Percentiles rank a stretch among this genome's conserved stretches.
Evolutionary conservation across 2,329 filamentous ascomycete species (phyloP).

Genomic region (Sporothrix luriei): DNA sequence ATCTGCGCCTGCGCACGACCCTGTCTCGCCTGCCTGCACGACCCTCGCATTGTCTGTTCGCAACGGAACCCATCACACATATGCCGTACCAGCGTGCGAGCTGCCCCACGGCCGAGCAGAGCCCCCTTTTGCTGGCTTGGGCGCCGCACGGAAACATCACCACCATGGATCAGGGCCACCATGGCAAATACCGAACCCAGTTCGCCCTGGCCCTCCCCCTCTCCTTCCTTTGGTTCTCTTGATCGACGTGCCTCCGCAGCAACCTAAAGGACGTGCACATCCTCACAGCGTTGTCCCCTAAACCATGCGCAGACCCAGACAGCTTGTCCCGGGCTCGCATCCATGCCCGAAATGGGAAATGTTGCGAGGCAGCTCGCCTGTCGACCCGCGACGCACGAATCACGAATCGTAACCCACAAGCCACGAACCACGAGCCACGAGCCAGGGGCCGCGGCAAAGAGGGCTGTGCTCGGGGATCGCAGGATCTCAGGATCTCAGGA

Average conservation of each 20-base stretch:
- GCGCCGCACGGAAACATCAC: neutral
- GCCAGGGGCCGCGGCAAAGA: neutral
- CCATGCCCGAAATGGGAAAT: neutral
- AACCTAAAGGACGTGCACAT: neutral
- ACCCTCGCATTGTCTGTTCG: too few species aligned
- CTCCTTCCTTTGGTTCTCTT: neutral
- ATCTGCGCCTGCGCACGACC: too few species aligned
- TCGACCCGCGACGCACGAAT: neutral
- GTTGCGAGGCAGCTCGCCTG: neutral
- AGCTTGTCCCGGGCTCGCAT: neutral
- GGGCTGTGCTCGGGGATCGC: conserved; percentile 5
- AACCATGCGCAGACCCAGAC: neutral
- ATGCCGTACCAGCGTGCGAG: too few species aligned
- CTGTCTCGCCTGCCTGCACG: too few species aligned
- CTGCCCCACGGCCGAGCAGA: neutral
- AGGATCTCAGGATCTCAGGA: neutral
- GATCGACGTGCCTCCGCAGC: conserved; percentile 13
- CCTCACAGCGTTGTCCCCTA: neutral
- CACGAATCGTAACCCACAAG: neutral
- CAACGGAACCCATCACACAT: too few species aligned
- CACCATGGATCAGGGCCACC: too few species aligned
- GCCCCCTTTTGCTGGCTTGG: neutral
- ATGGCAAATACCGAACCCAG: conserved; percentile 1
- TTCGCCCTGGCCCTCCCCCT: neutral
- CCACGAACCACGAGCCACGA: too few species aligned